Base-by-base conservation (phyloP, 371 early-diverging fungal genomes). In the Zychaea mexicana region DNA sequence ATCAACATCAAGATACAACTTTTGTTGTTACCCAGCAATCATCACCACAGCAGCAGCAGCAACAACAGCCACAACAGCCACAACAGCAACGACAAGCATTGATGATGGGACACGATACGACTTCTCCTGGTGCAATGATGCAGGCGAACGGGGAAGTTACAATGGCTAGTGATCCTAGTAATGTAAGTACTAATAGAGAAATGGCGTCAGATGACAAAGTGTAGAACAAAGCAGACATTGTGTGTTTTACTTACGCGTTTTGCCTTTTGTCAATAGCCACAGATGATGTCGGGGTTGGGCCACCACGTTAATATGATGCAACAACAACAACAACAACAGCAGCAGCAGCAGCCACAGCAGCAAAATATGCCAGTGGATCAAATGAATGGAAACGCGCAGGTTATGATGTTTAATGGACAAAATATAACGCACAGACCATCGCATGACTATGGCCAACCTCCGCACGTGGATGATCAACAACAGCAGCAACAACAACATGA, bases 401-500 rank as follows among this genome's bases (percentile, higher is more conserved):
- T 55, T 5, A 55, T 33, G 12, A 3, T 9, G 19, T 55, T 55
- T 21, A 33, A 31, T 24, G 55, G 17, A 4, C 46, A 30, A 19
- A 32, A 52, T 52, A 10, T 60, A 8, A 39, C 46, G 46, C 60
- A 60, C 47, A 46, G 60, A 45, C 47, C 60, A 47, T 49, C 61
- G 31, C 61, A 60, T 27, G 52, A 60, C 15, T 39, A 31, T 52
- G 61, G 26, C 6, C 61, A 60, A 45, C 19, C 55, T 32, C 32
- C 8, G 19, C 60, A 59, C 6, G 13, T 21, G 21, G 57, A 39
- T 24, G 24, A 30, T 19, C 28, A 60, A 26, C 46, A 60, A 15
- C 57, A n/a, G n/a, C n/a, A n/a, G n/a, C n/a, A n/a, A n/a, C n/a
- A n/a, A n/a, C n/a, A n/a, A n/a, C n/a, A n/a, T n/a, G n/a, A n/a